Evolutionary conservation across 139 green algal species (phyloP).

Genomic region (Picochlorum sp.): DNA sequence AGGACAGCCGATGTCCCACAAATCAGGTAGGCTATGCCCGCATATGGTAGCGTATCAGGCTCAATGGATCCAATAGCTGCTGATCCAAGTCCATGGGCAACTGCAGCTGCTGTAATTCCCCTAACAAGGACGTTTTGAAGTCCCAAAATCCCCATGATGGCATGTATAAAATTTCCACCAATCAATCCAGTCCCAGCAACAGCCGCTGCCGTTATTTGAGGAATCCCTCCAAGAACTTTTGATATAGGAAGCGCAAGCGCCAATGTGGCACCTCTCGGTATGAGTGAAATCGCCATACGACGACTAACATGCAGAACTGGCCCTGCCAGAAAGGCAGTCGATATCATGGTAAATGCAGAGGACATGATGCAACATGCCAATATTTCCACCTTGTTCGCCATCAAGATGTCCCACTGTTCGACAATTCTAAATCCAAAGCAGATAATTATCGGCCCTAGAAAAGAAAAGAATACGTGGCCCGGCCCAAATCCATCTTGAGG

Average conservation of each 20-base stretch:
- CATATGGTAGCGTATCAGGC: constrained; percentile 80
- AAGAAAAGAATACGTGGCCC: constrained; percentile 73
- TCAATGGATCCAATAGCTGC: constrained; percentile 58
- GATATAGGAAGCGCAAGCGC: constrained; percentile 81
- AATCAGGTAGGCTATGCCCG: constrained; percentile 71
- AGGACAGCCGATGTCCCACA: constrained; percentile 72
- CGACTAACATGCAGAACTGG: constrained; percentile 35
- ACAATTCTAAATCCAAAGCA: constrained; percentile 75
- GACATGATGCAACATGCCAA: constrained; percentile 45
- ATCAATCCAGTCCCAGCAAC: constrained; percentile 72
- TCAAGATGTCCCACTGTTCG: constrained; percentile 62
- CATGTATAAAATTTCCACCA: constrained; percentile 61
- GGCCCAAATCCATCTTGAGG: constrained; percentile 28
- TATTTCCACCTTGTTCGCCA: constrained; percentile 73
- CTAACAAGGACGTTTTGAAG: constrained; percentile 73
- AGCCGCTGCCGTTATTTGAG: constrained; percentile 66
- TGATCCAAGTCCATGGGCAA: constrained; percentile 73
- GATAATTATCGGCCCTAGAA: constrained; percentile 81
- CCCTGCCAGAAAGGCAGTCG: constrained; percentile 54
- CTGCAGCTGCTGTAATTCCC: constrained; percentile 64
- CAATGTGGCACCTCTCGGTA: constrained; percentile 74
- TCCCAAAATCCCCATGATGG: constrained; percentile 42
- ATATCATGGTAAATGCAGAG: constrained; percentile 59
- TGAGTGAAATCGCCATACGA: constrained; percentile 51
- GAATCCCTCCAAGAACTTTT: constrained; percentile 42